Evolutionary conservation across 2,329 filamentous ascomycete species (phyloP).

Genomic region (Penicillium sp.): DNA sequence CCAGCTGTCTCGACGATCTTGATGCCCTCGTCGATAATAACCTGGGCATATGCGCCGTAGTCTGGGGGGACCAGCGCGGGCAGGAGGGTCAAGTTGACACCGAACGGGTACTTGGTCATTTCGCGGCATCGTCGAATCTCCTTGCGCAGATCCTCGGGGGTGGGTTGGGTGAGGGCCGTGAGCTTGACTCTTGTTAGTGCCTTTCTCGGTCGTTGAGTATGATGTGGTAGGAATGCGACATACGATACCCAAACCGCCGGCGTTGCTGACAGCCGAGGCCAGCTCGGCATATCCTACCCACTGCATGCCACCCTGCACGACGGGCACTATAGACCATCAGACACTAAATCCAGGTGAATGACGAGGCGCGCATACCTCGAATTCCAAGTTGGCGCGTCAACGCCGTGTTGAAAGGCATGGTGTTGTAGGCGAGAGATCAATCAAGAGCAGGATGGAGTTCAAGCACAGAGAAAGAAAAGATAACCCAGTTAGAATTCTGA

Average conservation of each 20-base stretch:
- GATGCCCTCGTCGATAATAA: conserved; percentile 88
- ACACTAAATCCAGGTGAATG: background rate
- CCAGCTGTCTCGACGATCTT: conserved; percentile 88
- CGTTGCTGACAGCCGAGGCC: conserved; percentile 50
- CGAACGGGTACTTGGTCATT: conserved; percentile 63
- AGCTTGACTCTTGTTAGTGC: too few species aligned
- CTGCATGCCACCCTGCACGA: conserved; percentile 52
- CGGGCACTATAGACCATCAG: conserved; percentile 35
- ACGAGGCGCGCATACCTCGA: conserved; percentile 28
- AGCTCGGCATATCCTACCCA: conserved; percentile 52
- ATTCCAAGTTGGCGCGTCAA: conserved; percentile 57
- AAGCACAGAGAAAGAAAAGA: too few species aligned
- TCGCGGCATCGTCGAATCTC: conserved; percentile 83
- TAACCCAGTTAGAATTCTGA: too few species aligned
- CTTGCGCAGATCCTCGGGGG: conserved; percentile 82
- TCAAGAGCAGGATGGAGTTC: too few species aligned
- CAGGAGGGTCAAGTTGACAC: conserved; percentile 89
- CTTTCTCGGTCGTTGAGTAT: too few species aligned
- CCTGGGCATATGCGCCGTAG: conserved; percentile 85
- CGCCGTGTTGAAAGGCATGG: conserved; percentile 60
- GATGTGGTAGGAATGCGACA: conserved; percentile 10
- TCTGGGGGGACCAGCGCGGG: conserved; percentile 84
- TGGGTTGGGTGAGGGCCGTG: conserved; percentile 74
- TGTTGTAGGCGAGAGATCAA: conserved; percentile 6
- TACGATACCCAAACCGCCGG: conserved; percentile 50